Evolutionary conservation across 306 rosid species (phyloP).

Genomic region (Myrica gale): DNA sequence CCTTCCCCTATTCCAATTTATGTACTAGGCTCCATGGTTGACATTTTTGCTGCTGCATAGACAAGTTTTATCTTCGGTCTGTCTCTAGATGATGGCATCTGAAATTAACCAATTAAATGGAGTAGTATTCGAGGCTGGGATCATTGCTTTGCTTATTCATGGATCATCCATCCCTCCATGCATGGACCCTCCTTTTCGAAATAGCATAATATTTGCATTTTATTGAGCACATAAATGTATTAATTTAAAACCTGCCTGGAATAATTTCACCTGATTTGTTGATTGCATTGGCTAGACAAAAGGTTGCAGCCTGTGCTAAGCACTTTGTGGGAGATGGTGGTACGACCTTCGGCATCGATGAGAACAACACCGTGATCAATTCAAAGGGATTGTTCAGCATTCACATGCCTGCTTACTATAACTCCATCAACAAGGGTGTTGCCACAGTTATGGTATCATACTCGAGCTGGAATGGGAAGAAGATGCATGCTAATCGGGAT

Average conservation of each 20-base stretch:
- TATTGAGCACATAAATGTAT: not conserved
- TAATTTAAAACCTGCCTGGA: slow-evolving; percentile 16
- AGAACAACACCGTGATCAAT: slow-evolving; percentile 66
- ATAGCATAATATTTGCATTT: not conserved
- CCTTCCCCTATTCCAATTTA: not conserved
- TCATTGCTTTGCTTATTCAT: not conserved
- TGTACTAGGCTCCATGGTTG: too few species aligned
- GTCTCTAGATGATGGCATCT: not conserved
- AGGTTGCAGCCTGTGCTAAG: slow-evolving; percentile 97
- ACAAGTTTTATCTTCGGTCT: not conserved
- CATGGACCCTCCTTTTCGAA: not conserved
- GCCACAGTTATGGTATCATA: slow-evolving; percentile 79
- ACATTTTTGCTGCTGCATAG: not conserved
- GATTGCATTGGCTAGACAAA: slow-evolving; percentile 49
- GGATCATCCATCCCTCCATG: not conserved
- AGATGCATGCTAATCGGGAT: slow-evolving; percentile 70
- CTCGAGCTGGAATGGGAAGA: slow-evolving; percentile 78
- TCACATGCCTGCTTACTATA: slow-evolving; percentile 78
- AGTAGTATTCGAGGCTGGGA: not conserved
- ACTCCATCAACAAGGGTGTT: slow-evolving; percentile 67
- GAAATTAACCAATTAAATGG: not conserved
- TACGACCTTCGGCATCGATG: slow-evolving; percentile 78
- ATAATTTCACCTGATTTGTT: slow-evolving; percentile 12
- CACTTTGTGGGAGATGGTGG: slow-evolving; percentile 96
- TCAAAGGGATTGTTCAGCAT: slow-evolving; percentile 58